phyloP scores from a whole-genome alignment of 2,329 filamentous ascomycete genomes.

The Botryotinia narcissicola region DNA sequence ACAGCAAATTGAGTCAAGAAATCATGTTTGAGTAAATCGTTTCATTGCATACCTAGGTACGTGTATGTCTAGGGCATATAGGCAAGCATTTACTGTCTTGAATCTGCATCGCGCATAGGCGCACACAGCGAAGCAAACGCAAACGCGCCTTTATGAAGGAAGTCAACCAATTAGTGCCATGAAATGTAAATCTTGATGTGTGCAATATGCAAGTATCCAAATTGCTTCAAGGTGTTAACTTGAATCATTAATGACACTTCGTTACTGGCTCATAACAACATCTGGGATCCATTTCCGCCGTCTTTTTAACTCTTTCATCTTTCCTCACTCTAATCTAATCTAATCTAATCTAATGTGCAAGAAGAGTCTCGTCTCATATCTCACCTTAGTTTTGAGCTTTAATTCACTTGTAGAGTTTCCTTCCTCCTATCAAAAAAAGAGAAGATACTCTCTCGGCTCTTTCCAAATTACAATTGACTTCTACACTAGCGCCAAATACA shows the following conservation, averaged over 20 bases:
- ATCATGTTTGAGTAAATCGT: background rate
- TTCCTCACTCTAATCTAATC: background rate
- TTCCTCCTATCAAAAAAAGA: background rate
- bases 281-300: background rate
- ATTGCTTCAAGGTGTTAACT: background rate
- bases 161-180: no score
- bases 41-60: no score
- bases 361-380: background rate
- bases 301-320: background rate
- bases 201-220: background rate
- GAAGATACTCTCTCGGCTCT: background rate
- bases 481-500: background rate
- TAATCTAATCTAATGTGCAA: background rate
- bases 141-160: background rate
- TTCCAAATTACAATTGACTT: background rate
- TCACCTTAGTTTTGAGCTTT: background rate
- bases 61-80: background rate
- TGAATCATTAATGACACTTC: background rate
- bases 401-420: background rate
- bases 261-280: background rate
- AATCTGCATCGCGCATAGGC: background rate
- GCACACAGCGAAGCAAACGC: background rate
- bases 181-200: background rate
- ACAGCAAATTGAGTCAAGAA: background rate
- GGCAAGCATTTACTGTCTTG: background rate